phyloP scores from a whole-genome alignment of 1,284 basidiomycete genomes.

The Trichosporon coremiiforme region DNA sequence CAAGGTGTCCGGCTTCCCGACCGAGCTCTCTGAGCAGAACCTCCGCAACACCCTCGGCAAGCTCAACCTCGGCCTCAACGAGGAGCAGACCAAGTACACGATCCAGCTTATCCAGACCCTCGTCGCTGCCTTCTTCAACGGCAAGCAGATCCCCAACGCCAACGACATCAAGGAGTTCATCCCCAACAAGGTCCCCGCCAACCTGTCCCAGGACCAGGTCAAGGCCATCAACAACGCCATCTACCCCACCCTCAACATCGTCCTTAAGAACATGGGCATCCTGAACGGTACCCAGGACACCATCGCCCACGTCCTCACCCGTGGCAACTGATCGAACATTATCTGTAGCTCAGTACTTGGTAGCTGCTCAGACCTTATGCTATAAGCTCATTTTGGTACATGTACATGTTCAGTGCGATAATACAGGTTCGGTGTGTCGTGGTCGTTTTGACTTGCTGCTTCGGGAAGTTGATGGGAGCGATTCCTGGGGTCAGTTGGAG shows the following conservation, averaged over 20 bases:
- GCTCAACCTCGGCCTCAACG: constrained; percentile 5
- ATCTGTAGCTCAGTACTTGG: not conserved
- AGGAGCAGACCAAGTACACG: not conserved
- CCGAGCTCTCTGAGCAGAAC: constrained; percentile 3
- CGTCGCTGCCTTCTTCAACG: not conserved
- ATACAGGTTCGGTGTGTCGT: constrained; percentile 10
- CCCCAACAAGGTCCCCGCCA: not conserved
- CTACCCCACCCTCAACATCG: not conserved
- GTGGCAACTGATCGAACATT: not conserved
- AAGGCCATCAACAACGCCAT: not conserved
- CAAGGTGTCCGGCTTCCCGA: constrained; percentile 3
- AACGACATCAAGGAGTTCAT: not conserved
- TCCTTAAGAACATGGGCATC: not conserved
- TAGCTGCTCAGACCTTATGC: constrained; percentile 1
- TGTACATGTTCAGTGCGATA: constrained; percentile 5
- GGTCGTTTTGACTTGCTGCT: not conserved
- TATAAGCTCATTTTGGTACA: not conserved
- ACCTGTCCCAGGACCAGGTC: constrained; percentile 12
- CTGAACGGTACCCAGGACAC: constrained; percentile 4
- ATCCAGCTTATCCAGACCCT: constrained; percentile 14
- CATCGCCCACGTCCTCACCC: not conserved
- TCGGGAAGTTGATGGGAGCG: not conserved
- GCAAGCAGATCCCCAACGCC: not conserved
- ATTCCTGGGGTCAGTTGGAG: constrained; percentile 1
- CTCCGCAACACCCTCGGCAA: not conserved